Percentiles rank a stretch among this genome's conserved stretches.
phyloP scores from a whole-genome alignment of 345 rosid species.

The Gossypium australe region DNA sequence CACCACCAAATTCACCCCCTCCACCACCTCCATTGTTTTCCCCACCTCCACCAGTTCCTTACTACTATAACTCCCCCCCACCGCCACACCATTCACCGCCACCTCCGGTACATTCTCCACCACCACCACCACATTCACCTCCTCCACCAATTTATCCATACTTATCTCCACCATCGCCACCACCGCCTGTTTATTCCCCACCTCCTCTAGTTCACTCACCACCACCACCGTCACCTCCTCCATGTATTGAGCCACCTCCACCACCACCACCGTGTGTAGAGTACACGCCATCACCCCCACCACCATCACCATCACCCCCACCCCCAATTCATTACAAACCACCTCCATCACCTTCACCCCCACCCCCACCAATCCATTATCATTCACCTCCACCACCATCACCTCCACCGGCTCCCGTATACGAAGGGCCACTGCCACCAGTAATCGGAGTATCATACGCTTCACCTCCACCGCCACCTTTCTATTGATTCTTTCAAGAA shows the following conservation, averaged over 20 bases:
- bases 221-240: slow-evolving; percentile 53
- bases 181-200: slow-evolving; percentile 13
- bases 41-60: slow-evolving; percentile 38
- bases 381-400: slow-evolving; percentile 27
- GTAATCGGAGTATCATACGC: slow-evolving; percentile 72
- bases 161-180: slow-evolving; percentile 17
- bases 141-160: slow-evolving; percentile 23
- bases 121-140: slow-evolving; percentile 24
- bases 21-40: slow-evolving; percentile 31
- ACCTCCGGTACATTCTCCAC: slow-evolving; percentile 20
- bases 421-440: slow-evolving; percentile 85
- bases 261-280: slow-evolving; percentile 35
- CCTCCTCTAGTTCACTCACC: slow-evolving; percentile 23
- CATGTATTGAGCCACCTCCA: slow-evolving; percentile 44
- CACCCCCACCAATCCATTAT: slow-evolving; percentile 26
- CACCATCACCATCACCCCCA: slow-evolving; percentile 20
- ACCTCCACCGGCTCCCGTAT: slow-evolving; percentile 53
- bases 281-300: slow-evolving; percentile 30
- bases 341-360: slow-evolving; percentile 17
- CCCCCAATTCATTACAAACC: slow-evolving; percentile 15
- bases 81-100: slow-evolving; percentile 34
- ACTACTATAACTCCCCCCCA: slow-evolving; percentile 40
- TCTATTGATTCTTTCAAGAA: slow-evolving; percentile 84
- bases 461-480: slow-evolving; percentile 99
- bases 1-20: slow-evolving; percentile 35